Evolutionary conservation across 148 eudicot genomes (phyloP), one percentile per base, ranked within the genome.

Genomic region (Amaranthus cruentus): DNA sequence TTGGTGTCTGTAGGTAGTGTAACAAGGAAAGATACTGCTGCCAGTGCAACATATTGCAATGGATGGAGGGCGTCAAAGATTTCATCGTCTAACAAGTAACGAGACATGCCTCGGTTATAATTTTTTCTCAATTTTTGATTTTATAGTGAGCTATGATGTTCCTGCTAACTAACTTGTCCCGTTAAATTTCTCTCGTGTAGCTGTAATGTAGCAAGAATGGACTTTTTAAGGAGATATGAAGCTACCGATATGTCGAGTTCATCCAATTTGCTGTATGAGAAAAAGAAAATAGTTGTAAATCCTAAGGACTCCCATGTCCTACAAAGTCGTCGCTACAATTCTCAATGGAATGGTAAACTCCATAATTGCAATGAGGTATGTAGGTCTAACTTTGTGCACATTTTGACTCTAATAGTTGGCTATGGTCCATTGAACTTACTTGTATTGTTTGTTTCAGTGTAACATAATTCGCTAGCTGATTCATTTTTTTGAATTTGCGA

Each of bases 321-420:
- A 48, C 79, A 73, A 75, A 62, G 56, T 68, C 84, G 54, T 72
- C 49, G 13, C 77, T 82, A 72, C 76, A 79, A 76, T 68, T 81
- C 84, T 68, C 66, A 60, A 9, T 66, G 43, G 78, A 48, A 38
- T 64, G 74, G 81, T 64, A 70, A 9, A 6, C 46, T 46, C 62
- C 38, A 62, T 2, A 52, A 15, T 3, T 42, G 50, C 54, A 52
- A 80, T 53, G 59, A 71, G 73, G 62, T 77, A 72, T 74, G 79
- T 58, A 14, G 66, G 47, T 51, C 71, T 71, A 71, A 74, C 18
- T 28, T 80, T 60, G 47, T 7, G 48, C 46, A 64, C 11, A 42
- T 46, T 55, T 47, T 53, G 64, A 4, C 54, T 6, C 4, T 73
- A 49, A 47, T 3, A 42, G 4, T 47, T 4, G 46, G 8, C n/a